Base-by-base conservation (phyloP, 192 early-diverging fungal genomes). In the Pilaira anomala region DNA sequence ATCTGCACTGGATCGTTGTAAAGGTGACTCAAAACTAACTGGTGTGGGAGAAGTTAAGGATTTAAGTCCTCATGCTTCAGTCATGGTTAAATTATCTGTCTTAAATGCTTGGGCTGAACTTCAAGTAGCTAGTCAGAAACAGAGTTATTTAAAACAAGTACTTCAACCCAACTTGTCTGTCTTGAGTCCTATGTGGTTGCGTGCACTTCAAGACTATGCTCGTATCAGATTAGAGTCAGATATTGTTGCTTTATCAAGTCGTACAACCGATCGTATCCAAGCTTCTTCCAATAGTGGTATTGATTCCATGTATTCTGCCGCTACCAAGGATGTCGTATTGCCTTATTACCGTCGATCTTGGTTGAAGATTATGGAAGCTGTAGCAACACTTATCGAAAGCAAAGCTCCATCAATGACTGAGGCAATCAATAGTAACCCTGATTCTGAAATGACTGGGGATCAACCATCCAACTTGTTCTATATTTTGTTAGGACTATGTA, bases 61-160 rank as follows among this genome's bases (percentile, higher is more conserved):
- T 49, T 52, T 83, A 41, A 89, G 81, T 52, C 85, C 86, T n/a
- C 88, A 93, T 71, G 92, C 89, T 4, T 84, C 85, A 1, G 76
- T 88, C 12, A 88, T 94, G 84, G 76, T 94, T 51, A 80, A 83
- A 50, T 71, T 93, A 28, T 84, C 93, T 2, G 82, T 91, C 0
- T 66, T 93, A 7, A 85, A 85, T 36, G 87, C 91, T 13, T 94
- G 91, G 91, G 91, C 93, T 7, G 85, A 87, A 55, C 68, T 94
- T 12, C 84, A 88, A 62, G 78, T 83, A 7, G 82, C 91, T 7
- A 85, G 80, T 50, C 72, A 78, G 12, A 83, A 80, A 48, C 85
- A 85, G 45, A 65, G 75, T 13, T 90, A 88, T 29, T 61, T 91
- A 59, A 66, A 66, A 4, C 73, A 75, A n/a, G 81, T 93, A 6